Base-by-base conservation (phyloP, 169 alveolate species). In the Toxoplasma gondii region DNA sequence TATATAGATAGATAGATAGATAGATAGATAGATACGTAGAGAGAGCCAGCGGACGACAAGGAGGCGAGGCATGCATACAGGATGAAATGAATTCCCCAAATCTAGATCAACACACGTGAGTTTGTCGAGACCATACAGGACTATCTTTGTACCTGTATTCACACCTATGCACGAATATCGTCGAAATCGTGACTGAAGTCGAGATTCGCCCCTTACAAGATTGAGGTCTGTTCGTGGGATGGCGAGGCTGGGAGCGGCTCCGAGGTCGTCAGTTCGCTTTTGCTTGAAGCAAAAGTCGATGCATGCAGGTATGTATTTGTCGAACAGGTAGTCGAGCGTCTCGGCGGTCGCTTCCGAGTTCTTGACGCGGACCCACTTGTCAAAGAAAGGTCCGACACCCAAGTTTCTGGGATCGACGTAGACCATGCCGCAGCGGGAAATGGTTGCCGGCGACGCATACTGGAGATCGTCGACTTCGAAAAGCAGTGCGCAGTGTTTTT, bases 361-460 rank as follows among this genome's bases (percentile, higher is more conserved):
- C 90, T 97, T 98, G 49, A 94, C 96, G 94, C 98, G 97, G 74
- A 97, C 96, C 99, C 99, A 98, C 94, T 96, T 97, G 86, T 98
- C 99, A 90, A 96, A 98, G 96, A 96, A 98, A 31, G 99, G 99
- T 84, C 96, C 97, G 39, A 95, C 97, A 98, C 99, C 99, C 64
- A 98, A 98, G 97, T 99, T 99, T 93, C 98, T 97, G 96, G 98
- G 99, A 96, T 99, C 99, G 74, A 99, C 98, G 96, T 98, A 99
- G 91, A 99, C 97, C 96, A 99, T 99, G 83, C 99, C 99, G 43
- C 99, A 99, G 93, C 99, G 97, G n/a, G 99, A 97, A 34, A 99
- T 99, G 5, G 99, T 99, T 17, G 99, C 99, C 31, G 99, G 99
- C 44, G 99, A 98, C 29, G 99, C 99, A 95, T 98, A 98, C 97